Evolutionary conservation across 805 yeast species (phyloP).

Genomic region (Sugiyamaella chiloensis): DNA sequence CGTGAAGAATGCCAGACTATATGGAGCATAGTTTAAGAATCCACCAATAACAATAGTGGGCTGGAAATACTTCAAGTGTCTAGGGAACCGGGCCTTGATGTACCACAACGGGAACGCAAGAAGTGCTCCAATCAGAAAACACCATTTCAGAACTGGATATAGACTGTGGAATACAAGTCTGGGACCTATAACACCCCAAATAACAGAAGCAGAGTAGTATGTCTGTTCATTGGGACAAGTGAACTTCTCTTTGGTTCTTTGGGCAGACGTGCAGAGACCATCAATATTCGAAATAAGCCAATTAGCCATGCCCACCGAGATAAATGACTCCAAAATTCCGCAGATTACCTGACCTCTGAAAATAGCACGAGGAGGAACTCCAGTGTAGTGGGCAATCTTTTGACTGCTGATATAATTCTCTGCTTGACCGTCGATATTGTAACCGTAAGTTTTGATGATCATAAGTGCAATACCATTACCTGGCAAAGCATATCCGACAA

Average conservation of each 20-base stretch:
- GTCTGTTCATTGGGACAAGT: constrained; percentile 40
- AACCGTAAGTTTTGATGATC: constrained; percentile 45
- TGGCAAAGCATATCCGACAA: constrained; percentile 65
- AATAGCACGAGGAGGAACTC: constrained; percentile 41
- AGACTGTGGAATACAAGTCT: constrained; percentile 45
- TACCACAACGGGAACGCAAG: constrained; percentile 19
- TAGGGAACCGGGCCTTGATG: constrained; percentile 11
- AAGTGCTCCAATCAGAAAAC: constrained; percentile 54
- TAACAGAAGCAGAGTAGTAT: constrained; percentile 48
- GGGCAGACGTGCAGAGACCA: constrained; percentile 43
- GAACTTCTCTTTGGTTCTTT: constrained; percentile 29
- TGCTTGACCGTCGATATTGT: constrained; percentile 55
- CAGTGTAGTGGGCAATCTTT: constrained; percentile 47
- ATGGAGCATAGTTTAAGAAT: constrained; percentile 32
- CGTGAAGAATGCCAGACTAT: constrained; percentile 41
- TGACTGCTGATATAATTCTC: constrained; percentile 55
- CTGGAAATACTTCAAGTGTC: constrained; percentile 5
- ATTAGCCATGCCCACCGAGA: constrained; percentile 33
- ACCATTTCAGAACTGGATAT: constrained; percentile 61
- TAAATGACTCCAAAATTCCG: constrained; percentile 39
- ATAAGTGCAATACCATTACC: constrained; percentile 55
- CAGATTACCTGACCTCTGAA: constrained; percentile 41
- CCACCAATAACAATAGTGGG: constrained; percentile 32
- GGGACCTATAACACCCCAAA: constrained; percentile 64
- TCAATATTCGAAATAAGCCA: constrained; percentile 34